Percentiles rank a stretch among this genome's conserved stretches.
Evolutionary conservation across 768 basidiomycete genomes (phyloP).

Genomic region (Amanita rubescens): DNA sequence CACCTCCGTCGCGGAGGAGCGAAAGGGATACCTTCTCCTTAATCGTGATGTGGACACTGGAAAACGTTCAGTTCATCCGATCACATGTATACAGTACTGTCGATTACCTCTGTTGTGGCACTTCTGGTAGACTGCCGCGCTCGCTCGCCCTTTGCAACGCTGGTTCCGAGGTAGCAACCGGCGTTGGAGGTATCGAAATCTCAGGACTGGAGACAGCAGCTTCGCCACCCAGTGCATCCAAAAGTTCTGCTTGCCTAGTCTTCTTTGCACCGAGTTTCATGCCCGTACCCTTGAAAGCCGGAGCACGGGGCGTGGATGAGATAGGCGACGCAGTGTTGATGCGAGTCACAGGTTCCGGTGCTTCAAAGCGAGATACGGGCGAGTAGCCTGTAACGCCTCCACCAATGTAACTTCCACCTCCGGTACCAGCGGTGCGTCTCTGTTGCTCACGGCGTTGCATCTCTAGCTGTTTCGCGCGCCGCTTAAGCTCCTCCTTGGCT

Average conservation of each 20-base stretch:
- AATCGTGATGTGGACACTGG: conserved; percentile 79
- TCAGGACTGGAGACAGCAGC: conserved; percentile 16
- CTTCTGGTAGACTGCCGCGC: conserved; percentile 63
- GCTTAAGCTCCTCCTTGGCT: conserved; percentile 97
- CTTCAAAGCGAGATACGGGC: conserved; percentile 64
- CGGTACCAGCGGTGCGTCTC: conserved; percentile 49
- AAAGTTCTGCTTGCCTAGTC: conserved; percentile 78
- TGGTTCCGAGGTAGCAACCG: conserved; percentile 33
- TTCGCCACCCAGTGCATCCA: conserved; percentile 40
- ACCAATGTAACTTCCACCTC: conserved; percentile 52
- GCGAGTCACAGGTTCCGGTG: conserved; percentile 40
- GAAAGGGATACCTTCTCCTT: conserved; percentile 79
- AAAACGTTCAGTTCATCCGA: conserved; percentile 1
- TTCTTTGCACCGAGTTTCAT: conserved; percentile 97
- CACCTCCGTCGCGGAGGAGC: conserved; percentile 84
- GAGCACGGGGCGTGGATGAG: conserved; percentile 45
- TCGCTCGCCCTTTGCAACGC: conserved; percentile 34
- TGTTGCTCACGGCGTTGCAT: conserved; percentile 97
- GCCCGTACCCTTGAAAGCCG: conserved; percentile 88
- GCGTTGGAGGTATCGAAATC: conserved; percentile 43
- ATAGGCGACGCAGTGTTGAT: conserved; percentile 31
- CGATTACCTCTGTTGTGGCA: conserved; percentile 66
- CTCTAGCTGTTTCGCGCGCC: conserved; percentile 95
- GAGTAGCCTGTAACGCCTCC: conserved; percentile 67
- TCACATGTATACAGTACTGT: not conserved